Base-by-base conservation (phyloP, 371 early-diverging fungal genomes). In the Mortierella sp. region DNA sequence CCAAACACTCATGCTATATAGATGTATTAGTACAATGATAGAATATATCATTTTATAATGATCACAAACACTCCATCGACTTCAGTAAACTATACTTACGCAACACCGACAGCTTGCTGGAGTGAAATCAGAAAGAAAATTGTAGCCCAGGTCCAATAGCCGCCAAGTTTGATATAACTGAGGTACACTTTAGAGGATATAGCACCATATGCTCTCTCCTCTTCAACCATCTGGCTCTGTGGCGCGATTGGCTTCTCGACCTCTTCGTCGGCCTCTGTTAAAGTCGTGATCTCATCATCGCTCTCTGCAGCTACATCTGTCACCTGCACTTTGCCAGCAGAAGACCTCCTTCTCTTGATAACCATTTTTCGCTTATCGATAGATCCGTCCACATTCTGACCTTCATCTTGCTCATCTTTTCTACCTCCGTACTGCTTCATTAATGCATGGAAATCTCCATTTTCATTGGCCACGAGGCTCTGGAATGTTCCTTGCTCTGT, bases 301-400 rank as follows among this genome's bases (percentile, higher is more conserved):
- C 81, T 91, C 86, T 71, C 93, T 63, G 42, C 92, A 84, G 22
- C 89, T 83, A 10, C 93, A 90, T 64, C 56, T 3, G 80, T 58
- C 10, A 83, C 68, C 42, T 37, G 55, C 0, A 76, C 83, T 42
- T 72, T 80, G 61, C 65, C 82, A 17, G 74, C 45, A 2, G 66
- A 66, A 22, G 76, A 75, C 35, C 19, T 47, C 43, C 28, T 68
- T 6, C 69, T 64, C 42, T 47, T 68, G 26, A 68, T 15, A 10
- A 63, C 59, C 22, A 42, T 54, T 9, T 34, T 49, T n/a, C 32
- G 40, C 15, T 40, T 60, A 26, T 26, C 12, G 10, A 22, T 22
- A n/a, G 26, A 6, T 3, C 26, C 60, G 9, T 42, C 37, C 23
- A 42, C 9, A 2, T 32, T 32, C 42, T 37, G 56, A 7, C 42